These are phyloP conservation scores for Starmerella khaoyaiensis DNA, from an alignment of 805 yeast species.

Conservation along the genomic window DNA sequence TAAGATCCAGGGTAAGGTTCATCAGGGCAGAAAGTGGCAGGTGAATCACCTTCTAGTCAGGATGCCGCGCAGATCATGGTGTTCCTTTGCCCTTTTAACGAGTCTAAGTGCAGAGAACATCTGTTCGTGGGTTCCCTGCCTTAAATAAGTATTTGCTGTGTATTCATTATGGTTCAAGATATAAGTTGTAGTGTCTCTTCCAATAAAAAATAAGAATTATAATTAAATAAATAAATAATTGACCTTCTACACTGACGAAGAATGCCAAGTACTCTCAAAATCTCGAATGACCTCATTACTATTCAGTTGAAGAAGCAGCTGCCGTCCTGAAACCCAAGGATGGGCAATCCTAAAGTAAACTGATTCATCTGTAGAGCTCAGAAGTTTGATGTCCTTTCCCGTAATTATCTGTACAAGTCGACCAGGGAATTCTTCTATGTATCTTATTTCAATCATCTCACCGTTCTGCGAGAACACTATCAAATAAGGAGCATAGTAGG, in stretches of 20 bases:
- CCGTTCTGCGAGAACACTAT: conserved; percentile 39
- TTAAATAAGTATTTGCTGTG: too few relatives aligned
- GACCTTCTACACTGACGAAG: conserved; percentile 12
- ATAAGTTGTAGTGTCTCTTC: too few relatives aligned
- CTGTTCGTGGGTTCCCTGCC: too few relatives aligned
- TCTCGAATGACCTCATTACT: conserved; percentile 12
- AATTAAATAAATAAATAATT: not conserved
- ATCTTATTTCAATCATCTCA: conserved; percentile 59
- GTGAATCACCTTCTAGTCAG: too few relatives aligned
- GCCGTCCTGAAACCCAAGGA: conserved; percentile 50
- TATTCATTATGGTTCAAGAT: too few relatives aligned
- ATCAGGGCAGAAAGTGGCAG: too few relatives aligned
- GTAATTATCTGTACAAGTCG: conserved; percentile 48
- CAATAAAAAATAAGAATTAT: not conserved
- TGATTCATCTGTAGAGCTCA: conserved; percentile 32
- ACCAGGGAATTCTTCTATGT: conserved; percentile 29
- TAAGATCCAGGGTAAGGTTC: not conserved
- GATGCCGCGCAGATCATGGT: too few relatives aligned
- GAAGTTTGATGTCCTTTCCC: conserved; percentile 47
- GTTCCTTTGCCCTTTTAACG: too few relatives aligned
- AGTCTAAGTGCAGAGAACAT: too few relatives aligned
- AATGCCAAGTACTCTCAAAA: conserved; percentile 13
- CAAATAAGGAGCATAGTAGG: conserved; percentile 33
- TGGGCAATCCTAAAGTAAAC: conserved; percentile 44
- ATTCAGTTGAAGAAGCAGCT: conserved; percentile 37